Evolutionary conservation across 2,329 filamentous ascomycete species (phyloP).

Genomic region (Cladosporium phlei): DNA sequence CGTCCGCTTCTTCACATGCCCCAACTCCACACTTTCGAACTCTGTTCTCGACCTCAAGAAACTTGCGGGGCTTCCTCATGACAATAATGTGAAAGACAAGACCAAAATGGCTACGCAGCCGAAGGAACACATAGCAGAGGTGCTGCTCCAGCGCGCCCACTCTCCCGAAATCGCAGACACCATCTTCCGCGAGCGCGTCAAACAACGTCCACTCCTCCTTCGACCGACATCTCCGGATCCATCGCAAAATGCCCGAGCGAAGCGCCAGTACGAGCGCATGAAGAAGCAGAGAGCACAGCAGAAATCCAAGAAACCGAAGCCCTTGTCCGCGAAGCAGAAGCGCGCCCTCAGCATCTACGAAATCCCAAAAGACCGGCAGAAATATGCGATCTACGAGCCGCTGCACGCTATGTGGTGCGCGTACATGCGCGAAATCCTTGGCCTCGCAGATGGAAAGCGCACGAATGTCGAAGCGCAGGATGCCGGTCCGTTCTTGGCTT

Average conservation of each 20-base stretch:
- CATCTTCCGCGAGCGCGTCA: constrained; percentile 77
- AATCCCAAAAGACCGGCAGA: constrained; percentile 62
- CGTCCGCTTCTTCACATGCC: constrained; percentile 11
- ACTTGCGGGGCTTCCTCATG: background rate
- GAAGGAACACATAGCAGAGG: constrained; percentile 37
- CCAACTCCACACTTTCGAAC: background rate
- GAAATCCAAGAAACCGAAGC: constrained; percentile 52
- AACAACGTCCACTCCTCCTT: constrained; percentile 74
- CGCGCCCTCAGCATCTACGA: constrained; percentile 68
- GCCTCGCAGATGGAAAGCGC: constrained; percentile 37
- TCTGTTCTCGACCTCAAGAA: background rate
- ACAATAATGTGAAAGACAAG: background rate
- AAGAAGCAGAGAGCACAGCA: constrained; percentile 29
- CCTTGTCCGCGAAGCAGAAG: constrained; percentile 75
- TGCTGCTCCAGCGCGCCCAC: constrained; percentile 73
- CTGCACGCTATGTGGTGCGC: constrained; percentile 75
- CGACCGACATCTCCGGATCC: constrained; percentile 66
- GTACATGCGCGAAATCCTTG: constrained; percentile 80
- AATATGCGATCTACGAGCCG: constrained; percentile 71
- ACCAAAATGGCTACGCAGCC: constrained; percentile 25
- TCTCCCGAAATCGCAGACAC: constrained; percentile 64
- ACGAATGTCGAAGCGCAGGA: constrained; percentile 54
- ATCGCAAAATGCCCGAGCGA: constrained; percentile 50
- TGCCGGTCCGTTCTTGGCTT: constrained; percentile 68
- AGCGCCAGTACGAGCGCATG: constrained; percentile 33